phyloP scores from a whole-genome alignment of 306 rosid species.

The Gastrolobium villosum region DNA sequence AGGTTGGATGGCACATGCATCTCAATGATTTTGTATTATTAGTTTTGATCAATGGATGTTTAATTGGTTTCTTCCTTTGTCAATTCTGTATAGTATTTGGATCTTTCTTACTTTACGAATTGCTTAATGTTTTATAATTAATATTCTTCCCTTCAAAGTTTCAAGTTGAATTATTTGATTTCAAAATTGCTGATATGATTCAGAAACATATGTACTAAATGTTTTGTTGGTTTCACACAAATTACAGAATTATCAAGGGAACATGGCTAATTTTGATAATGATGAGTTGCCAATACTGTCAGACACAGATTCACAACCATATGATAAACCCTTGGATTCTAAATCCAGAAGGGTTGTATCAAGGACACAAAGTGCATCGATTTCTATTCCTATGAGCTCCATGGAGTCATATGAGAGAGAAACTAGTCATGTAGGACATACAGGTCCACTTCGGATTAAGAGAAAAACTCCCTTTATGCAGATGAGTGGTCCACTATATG shows the following conservation, averaged over 20 bases:
- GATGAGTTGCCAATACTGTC: constrained; percentile 72
- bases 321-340: constrained; percentile 50
- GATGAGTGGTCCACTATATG: constrained; percentile 70
- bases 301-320: constrained; percentile 45
- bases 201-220: constrained; percentile 14
- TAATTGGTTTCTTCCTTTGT: constrained; percentile 6
- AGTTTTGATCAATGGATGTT: background rate
- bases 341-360: constrained; percentile 51
- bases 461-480: constrained; percentile 59
- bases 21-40: background rate
- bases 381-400: constrained; percentile 61
- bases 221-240: constrained; percentile 24
- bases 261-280: constrained; percentile 65
- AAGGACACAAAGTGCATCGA: constrained; percentile 66
- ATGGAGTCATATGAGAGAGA: constrained; percentile 58
- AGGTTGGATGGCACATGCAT: constrained; percentile 15
- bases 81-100: background rate
- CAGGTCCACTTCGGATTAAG: constrained; percentile 71
- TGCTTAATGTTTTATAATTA: constrained; percentile 22
- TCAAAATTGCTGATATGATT: constrained; percentile 9
- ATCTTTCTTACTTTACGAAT: background rate
- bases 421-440: constrained; percentile 63
- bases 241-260: constrained; percentile 47
- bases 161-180: constrained; percentile 25
- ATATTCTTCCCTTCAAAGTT: constrained; percentile 2